A percentile compares a stretch with the other conserved stretches of the same genome.
Evolutionary conservation across 768 basidiomycete genomes (phyloP).

Genomic region (Boletus subcaerulescens): DNA sequence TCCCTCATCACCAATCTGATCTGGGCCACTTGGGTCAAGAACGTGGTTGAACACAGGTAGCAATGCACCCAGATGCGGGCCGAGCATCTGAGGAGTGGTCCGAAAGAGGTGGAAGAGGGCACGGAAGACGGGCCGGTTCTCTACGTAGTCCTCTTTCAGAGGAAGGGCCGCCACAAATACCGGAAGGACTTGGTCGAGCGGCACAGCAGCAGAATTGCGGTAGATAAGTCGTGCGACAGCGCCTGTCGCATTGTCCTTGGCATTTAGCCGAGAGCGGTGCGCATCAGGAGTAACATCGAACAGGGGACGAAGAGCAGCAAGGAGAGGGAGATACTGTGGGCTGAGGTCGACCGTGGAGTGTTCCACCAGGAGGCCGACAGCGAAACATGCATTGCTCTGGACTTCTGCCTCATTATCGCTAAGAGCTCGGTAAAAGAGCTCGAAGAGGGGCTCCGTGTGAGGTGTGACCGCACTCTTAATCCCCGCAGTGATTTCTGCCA

Average conservation of each 20-base stretch:
- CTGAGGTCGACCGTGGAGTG: conserved; percentile 80
- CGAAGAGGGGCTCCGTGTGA: conserved; percentile 75
- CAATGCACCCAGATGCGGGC: conserved; percentile 74
- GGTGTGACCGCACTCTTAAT: conserved; percentile 85
- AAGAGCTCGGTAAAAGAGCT: conserved; percentile 82
- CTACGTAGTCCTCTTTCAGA: conserved; percentile 81
- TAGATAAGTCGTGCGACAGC: conserved; percentile 86
- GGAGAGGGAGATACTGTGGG: conserved; percentile 74
- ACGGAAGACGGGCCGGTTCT: conserved; percentile 87
- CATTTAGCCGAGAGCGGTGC: conserved; percentile 68
- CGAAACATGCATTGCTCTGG: conserved; percentile 94
- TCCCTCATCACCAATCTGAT: conserved; percentile 80
- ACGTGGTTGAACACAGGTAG: conserved; percentile 79
- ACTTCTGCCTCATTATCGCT: conserved; percentile 88
- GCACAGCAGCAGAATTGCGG: conserved; percentile 74
- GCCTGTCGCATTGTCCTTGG: conserved; percentile 95
- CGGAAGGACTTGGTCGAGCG: conserved; percentile 88
- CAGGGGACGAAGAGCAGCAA: conserved; percentile 75
- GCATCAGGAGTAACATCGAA: conserved; percentile 68
- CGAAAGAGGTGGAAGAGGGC: conserved; percentile 87
- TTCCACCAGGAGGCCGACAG: conserved; percentile 87
- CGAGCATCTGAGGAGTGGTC: conserved; percentile 64
- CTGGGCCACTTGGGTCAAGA: conserved; percentile 67
- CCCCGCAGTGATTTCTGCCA: conserved; percentile 94
- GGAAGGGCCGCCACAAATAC: conserved; percentile 81